Evolutionary conservation across 768 basidiomycete species (phyloP).

Genomic region (Lentinula edodes): DNA sequence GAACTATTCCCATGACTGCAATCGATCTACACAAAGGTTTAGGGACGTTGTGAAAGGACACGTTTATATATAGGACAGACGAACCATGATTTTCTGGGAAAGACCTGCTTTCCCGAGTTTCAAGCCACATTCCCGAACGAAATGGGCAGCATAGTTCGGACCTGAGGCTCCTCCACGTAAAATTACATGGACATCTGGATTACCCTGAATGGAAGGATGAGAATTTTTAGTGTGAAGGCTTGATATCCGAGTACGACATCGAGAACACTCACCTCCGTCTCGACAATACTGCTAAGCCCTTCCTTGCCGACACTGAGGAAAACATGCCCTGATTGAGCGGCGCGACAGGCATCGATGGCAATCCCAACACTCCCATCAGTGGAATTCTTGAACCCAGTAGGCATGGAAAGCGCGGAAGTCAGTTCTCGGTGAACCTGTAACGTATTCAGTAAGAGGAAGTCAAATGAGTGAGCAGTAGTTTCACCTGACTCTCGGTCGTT

Average conservation of each 20-base stretch:
- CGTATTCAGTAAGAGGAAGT: neutral
- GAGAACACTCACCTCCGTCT: slow-evolving; percentile 63
- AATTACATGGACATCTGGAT: slow-evolving; percentile 91
- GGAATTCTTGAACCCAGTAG: slow-evolving; percentile 97
- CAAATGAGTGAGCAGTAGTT: neutral
- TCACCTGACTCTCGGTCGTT: slow-evolving; percentile 78
- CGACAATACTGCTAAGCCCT: slow-evolving; percentile 89
- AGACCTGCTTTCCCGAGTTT: slow-evolving; percentile 79
- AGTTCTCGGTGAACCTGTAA: slow-evolving; percentile 76
- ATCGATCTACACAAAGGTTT: slow-evolving; percentile 57
- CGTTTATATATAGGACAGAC: slow-evolving; percentile 10
- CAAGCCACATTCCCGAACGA: slow-evolving; percentile 68
- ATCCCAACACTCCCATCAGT: slow-evolving; percentile 91
- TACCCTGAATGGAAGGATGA: slow-evolving; percentile 48
- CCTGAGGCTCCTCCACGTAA: slow-evolving; percentile 86
- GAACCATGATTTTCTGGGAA: slow-evolving; percentile 81
- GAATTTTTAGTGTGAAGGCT: neutral
- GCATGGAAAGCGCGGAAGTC: slow-evolving; percentile 84
- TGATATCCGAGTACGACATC: neutral
- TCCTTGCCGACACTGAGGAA: slow-evolving; percentile 98
- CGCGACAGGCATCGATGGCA: slow-evolving; percentile 92
- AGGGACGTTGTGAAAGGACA: neutral
- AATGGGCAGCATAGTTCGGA: slow-evolving; percentile 82
- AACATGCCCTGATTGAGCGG: slow-evolving; percentile 85
- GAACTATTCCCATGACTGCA: slow-evolving; percentile 95